Conservation (phyloP, 371 early-diverging fungal species). For the Apophysomyces elegans region DNA sequence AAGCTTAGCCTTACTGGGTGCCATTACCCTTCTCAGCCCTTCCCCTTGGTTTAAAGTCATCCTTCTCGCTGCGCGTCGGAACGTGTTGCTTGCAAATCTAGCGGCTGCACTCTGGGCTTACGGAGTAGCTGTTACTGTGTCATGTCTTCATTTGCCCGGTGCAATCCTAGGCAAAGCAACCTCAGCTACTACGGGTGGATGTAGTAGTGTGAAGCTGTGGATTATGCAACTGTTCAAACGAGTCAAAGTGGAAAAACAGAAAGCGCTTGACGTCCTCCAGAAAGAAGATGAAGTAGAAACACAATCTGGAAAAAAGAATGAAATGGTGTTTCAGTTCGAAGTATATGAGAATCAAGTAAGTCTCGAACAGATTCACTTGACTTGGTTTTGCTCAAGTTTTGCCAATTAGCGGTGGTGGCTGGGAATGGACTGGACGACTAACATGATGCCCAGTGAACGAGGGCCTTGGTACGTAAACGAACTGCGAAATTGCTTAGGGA, state of each 20-base stretch:
- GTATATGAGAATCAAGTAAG: constrained; percentile 51
- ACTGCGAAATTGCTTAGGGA: not conserved
- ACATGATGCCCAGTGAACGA: constrained; percentile 54
- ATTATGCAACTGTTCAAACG: constrained; percentile 13
- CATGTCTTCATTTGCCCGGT: not conserved
- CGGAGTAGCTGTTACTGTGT: constrained; percentile 29
- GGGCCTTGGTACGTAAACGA: constrained; percentile 28
- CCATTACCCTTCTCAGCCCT: constrained; percentile 19
- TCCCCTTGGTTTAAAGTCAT: constrained; percentile 37
- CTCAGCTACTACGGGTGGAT: not conserved
- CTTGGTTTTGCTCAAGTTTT: not conserved
- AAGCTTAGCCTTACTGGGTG: constrained; percentile 29
- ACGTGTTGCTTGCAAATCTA: constrained; percentile 23
- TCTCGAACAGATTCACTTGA: not conserved
- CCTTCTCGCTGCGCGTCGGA: constrained; percentile 19
- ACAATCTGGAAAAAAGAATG: constrained; percentile 25
- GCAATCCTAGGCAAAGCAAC: constrained; percentile 5
- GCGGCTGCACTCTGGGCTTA: constrained; percentile 38
- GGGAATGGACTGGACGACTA: constrained; percentile 52
- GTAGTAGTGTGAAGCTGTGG: constrained; percentile 15
- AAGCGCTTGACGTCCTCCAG: constrained; percentile 20
- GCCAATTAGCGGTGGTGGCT: constrained; percentile 47
- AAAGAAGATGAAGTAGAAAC: constrained; percentile 10
- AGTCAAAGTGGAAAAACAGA: constrained; percentile 25
- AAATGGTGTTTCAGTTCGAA: constrained; percentile 54